Conservation (phyloP, 2,329 filamentous ascomycete species). For the Amauroascus niger region DNA sequence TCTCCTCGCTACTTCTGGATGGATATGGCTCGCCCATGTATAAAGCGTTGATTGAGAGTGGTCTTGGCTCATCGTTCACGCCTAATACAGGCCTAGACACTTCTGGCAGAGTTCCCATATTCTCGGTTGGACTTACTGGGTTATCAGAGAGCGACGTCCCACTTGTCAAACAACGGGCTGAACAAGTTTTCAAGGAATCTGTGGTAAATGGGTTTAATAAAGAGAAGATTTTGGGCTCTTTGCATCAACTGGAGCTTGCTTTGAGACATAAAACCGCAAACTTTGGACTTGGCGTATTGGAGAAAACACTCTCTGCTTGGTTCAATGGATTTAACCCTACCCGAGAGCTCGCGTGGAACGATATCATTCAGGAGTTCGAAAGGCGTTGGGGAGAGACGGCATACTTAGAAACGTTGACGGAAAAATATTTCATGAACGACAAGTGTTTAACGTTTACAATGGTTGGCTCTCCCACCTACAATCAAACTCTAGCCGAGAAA, state of each 20-base stretch:
- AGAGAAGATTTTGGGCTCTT: slow-evolving; percentile 82
- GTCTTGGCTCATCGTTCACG: slow-evolving; percentile 84
- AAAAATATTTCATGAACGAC: slow-evolving; percentile 84
- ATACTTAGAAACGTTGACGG: slow-evolving; percentile 74
- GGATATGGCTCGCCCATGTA: slow-evolving; percentile 94
- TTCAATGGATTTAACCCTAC: slow-evolving; percentile 93
- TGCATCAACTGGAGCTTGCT: slow-evolving; percentile 87
- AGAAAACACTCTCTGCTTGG: slow-evolving; percentile 83
- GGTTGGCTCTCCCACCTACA: slow-evolving; percentile 69
- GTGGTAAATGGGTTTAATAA: slow-evolving; percentile 72
- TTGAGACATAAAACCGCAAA: slow-evolving; percentile 94
- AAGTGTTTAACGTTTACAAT: slow-evolving; percentile 88
- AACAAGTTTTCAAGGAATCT: slow-evolving; percentile 60
- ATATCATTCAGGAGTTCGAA: slow-evolving; percentile 76
- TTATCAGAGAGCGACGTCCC: slow-evolving; percentile 70
- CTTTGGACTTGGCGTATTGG: slow-evolving; percentile 85
- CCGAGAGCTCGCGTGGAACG: slow-evolving; percentile 82
- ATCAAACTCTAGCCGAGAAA: slow-evolving; percentile 62
- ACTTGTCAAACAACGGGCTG: slow-evolving; percentile 64
- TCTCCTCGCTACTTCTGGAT: slow-evolving; percentile 78
- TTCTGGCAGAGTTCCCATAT: slow-evolving; percentile 65
- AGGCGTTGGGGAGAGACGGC: slow-evolving; percentile 60
- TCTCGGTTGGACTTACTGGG: slow-evolving; percentile 86
- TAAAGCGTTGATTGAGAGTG: slow-evolving; percentile 75
- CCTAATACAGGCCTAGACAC: slow-evolving; percentile 88